Evolutionary conservation across 2,329 filamentous ascomycete genomes (phyloP).

Genomic region (Hysterium pulicare): DNA sequence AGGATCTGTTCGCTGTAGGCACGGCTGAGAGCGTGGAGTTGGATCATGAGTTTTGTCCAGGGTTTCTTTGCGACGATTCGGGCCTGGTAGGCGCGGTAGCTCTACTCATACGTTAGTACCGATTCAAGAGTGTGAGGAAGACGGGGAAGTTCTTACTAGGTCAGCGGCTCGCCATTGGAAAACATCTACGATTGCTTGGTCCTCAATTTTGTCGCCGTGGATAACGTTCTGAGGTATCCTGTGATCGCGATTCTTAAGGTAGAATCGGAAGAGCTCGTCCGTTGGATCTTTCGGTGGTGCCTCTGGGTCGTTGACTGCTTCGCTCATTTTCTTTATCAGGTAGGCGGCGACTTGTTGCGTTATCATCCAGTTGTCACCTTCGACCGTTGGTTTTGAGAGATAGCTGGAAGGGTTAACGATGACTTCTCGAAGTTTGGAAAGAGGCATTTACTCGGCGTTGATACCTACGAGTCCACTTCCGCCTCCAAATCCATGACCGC

Average conservation of each 20-base stretch:
- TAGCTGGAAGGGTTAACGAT: conserved; percentile 28
- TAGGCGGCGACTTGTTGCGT: conserved; percentile 52
- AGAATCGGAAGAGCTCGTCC: conserved; percentile 41
- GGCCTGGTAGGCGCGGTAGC: conserved; percentile 42
- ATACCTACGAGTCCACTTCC: conserved; percentile 52
- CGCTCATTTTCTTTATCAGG: conserved; percentile 52
- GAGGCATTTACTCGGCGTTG: conserved; percentile 40
- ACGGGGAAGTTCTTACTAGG: conserved; percentile 19
- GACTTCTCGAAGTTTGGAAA: not conserved
- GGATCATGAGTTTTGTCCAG: conserved; percentile 48
- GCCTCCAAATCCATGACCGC: conserved; percentile 54
- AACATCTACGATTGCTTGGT: conserved; percentile 41
- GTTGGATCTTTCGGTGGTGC: conserved; percentile 35
- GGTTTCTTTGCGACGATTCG: conserved; percentile 44
- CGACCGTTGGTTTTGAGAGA: conserved; percentile 53
- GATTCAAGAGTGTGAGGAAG: conserved; percentile 2
- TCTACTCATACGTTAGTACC: conserved; percentile 12
- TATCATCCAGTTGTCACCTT: conserved; percentile 59
- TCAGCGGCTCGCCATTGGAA: conserved; percentile 47
- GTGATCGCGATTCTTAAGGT: conserved; percentile 32
- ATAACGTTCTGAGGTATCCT: conserved; percentile 24
- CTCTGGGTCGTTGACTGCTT: conserved; percentile 35
- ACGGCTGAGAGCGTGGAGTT: conserved; percentile 40
- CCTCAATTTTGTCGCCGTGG: conserved; percentile 29
- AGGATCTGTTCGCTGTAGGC: conserved; percentile 51